A percentile compares a stretch with the other conserved stretches of the same genome.
These are phyloP conservation scores for Gamsiella multidivaricata DNA, from an alignment of 192 early-diverging fungal species.

Conservation along the genomic window DNA sequence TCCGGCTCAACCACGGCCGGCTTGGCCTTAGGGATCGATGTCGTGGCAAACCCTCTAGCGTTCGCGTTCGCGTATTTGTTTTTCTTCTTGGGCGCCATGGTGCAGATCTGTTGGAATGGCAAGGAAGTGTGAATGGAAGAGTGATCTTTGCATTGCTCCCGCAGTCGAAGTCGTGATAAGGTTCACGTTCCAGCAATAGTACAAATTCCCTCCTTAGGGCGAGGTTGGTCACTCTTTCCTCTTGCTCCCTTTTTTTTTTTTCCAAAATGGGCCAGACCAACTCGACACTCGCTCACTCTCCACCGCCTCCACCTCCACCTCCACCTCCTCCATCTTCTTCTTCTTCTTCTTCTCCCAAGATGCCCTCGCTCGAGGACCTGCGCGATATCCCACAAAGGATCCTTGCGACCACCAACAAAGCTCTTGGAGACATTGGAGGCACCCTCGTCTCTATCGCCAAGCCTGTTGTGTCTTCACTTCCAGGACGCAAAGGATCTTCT, in stretches of 20 bases:
- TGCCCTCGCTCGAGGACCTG: constrained; percentile 9
- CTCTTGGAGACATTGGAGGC: neutral
- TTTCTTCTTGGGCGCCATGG: constrained; percentile 54
- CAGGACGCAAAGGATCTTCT: constrained; percentile 1
- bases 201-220: too few relatives aligned
- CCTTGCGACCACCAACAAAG: neutral
- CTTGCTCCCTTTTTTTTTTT: neutral
- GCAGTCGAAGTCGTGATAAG: too few relatives aligned
- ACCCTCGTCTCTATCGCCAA: constrained; percentile 3
- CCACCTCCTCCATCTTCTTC: neutral
- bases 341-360: neutral
- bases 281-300: neutral
- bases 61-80: constrained; percentile 52
- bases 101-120: too few relatives aligned
- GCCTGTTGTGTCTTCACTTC: constrained; percentile 5
- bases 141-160: too few relatives aligned
- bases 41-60: constrained; percentile 52
- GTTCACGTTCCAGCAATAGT: too few relatives aligned
- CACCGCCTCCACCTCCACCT: neutral
- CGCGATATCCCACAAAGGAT: neutral
- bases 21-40: constrained; percentile 50
- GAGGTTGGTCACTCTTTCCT: too few relatives aligned
- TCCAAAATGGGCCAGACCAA: constrained; percentile 5
- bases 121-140: too few relatives aligned
- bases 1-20: constrained; percentile 17